Evolutionary conservation across 2,329 filamentous ascomycete species (phyloP).

Genomic region (Ascochyta fabae): DNA sequence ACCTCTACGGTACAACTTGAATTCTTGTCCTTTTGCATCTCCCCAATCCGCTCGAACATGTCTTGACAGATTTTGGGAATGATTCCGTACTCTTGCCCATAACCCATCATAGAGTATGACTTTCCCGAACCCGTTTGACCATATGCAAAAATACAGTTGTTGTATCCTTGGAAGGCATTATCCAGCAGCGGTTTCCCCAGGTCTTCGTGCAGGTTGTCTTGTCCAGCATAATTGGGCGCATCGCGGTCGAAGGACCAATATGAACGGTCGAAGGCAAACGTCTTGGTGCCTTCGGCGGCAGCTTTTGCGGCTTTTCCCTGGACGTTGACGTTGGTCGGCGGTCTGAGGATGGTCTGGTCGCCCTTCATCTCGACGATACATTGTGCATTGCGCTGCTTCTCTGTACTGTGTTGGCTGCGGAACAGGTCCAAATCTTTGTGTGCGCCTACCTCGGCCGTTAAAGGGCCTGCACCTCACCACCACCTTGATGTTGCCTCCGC

Average conservation of each 20-base stretch:
- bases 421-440: no score
- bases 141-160: conserved; percentile 99
- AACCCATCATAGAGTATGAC: conserved; percentile 99
- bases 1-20: conserved; percentile 93
- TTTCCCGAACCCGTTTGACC: conserved; percentile 98
- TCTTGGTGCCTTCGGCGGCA: conserved; percentile 70
- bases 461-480: conserved; percentile 96
- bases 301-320: conserved; percentile 72
- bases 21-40: conserved; percentile 74
- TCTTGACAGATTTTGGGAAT: conserved; percentile 97
- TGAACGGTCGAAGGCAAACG: conserved; percentile 94
- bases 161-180: conserved; percentile 98
- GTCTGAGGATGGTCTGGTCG: conserved; percentile 83
- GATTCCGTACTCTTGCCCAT: conserved; percentile 92
- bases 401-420: conserved; percentile 56
- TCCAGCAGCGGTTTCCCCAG: conserved; percentile 89
- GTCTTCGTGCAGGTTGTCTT: conserved; percentile 87
- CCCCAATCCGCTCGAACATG: conserved; percentile 88
- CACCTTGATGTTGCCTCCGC: conserved; percentile 98
- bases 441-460: conserved; percentile 80
- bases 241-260: conserved; percentile 96
- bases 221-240: conserved; percentile 83
- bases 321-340: conserved; percentile 65
- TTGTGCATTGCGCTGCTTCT: conserved; percentile 90
- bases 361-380: conserved; percentile 98